A percentile compares a stretch with the other conserved stretches of the same genome.
phyloP scores from a whole-genome alignment of 2,329 filamentous ascomycete species.

The Penicillium sp. region DNA sequence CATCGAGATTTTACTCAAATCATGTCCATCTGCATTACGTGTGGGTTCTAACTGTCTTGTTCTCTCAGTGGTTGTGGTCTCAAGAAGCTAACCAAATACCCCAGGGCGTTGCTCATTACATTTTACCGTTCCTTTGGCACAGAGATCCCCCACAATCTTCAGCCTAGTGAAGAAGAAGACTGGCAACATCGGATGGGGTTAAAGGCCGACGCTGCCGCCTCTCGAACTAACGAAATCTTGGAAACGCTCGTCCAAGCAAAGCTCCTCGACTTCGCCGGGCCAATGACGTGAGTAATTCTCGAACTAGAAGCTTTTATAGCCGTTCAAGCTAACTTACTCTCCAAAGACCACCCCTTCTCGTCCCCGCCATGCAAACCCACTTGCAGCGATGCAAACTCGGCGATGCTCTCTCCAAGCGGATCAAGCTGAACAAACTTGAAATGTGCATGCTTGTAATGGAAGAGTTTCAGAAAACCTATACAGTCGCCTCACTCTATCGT shows the following conservation, averaged over 20 bases:
- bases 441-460: conserved; percentile 33
- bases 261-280: conserved; percentile 20
- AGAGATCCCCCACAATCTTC: conserved; percentile 14
- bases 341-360: conserved; percentile 24
- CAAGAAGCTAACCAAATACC: neutral
- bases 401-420: conserved; percentile 21
- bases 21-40: conserved; percentile 31
- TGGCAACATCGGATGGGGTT: conserved; percentile 23
- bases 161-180: conserved; percentile 3
- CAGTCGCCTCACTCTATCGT: conserved; percentile 26
- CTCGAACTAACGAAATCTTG: conserved; percentile 25
- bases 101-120: conserved; percentile 25
- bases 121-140: conserved; percentile 29
- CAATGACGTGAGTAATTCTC: conserved; percentile 25
- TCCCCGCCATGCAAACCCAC: conserved; percentile 34
- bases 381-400: conserved; percentile 27
- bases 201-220: conserved; percentile 25
- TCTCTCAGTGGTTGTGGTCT: neutral
- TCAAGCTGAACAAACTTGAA: conserved; percentile 30
- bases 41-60: conserved; percentile 9
- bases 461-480: conserved; percentile 30
- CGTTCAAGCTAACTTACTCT: neutral
- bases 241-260: conserved; percentile 25
- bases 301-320: neutral
- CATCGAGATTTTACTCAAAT: conserved; percentile 20